Conservation (phyloP, 2,329 filamentous ascomycete species). For the Hypoxylon sp. region DNA sequence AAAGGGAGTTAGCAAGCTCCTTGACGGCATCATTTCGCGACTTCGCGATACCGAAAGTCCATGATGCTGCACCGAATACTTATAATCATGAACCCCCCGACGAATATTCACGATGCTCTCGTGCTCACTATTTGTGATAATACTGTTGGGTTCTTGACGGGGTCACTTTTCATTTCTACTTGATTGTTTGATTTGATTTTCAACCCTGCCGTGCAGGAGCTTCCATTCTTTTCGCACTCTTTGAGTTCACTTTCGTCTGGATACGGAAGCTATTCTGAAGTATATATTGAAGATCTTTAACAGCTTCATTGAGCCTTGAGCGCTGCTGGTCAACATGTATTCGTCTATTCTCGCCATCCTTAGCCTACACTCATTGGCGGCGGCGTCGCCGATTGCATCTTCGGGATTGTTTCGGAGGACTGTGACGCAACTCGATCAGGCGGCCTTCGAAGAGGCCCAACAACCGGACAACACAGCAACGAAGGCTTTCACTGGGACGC, state of each 20-base stretch:
- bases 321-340: conserved; percentile 25
- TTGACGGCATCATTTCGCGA: conserved; percentile 19
- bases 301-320: background rate
- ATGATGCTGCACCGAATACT: conserved; percentile 15
- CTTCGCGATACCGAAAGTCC: conserved; percentile 12
- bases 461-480: conserved; percentile 60
- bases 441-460: conserved; percentile 61
- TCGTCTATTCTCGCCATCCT: conserved; percentile 32
- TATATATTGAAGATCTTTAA: background rate
- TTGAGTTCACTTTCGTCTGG: conserved; percentile 2
- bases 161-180: conserved; percentile 14
- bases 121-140: conserved; percentile 8
- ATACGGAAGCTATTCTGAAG: background rate
- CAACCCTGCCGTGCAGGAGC: conserved; percentile 33
- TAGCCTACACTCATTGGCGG: conserved; percentile 28
- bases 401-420: conserved; percentile 37
- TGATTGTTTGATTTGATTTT: conserved; percentile 24
- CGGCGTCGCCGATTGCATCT: conserved; percentile 34
- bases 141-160: conserved; percentile 20
- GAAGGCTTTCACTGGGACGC: conserved; percentile 57
- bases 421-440: conserved; percentile 57
- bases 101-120: conserved; percentile 10
- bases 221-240: conserved; percentile 24
- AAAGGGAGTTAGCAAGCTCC: conserved; percentile 37
- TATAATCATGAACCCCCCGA: conserved; percentile 16